phyloP scores from a whole-genome alignment of 495 filamentous ascomycete genomes.

The Glarea lozoyensis region DNA sequence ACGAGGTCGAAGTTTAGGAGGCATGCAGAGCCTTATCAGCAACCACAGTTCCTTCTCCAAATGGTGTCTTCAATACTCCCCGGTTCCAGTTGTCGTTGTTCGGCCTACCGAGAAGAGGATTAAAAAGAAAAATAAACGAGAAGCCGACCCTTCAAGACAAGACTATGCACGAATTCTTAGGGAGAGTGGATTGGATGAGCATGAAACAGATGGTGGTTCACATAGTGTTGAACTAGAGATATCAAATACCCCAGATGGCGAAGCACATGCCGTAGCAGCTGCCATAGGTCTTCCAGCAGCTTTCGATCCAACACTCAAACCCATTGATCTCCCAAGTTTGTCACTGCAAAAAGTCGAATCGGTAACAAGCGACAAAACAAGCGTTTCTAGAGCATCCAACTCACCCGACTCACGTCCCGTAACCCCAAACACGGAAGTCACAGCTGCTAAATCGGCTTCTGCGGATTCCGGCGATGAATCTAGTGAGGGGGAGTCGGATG shows the following conservation, averaged over 20 bases:
- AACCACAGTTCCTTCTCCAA: slow-evolving; percentile 82
- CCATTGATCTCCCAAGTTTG: slow-evolving; percentile 27
- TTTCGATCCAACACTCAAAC: slow-evolving; percentile 46
- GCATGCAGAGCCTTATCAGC: slow-evolving; percentile 82
- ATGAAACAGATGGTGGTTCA: slow-evolving; percentile 30
- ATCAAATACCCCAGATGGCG: slow-evolving; percentile 42
- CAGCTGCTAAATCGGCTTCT: slow-evolving; percentile 7
- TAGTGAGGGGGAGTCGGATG: slow-evolving; percentile 29
- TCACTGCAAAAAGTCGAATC: slow-evolving; percentile 22
- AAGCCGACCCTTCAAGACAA: slow-evolving; percentile 65
- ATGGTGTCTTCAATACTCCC: slow-evolving; percentile 92
- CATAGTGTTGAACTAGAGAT: slow-evolving; percentile 33
- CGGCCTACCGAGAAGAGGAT: slow-evolving; percentile 80
- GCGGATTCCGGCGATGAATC: slow-evolving; percentile 33
- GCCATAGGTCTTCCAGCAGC: slow-evolving; percentile 56
- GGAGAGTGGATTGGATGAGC: slow-evolving; percentile 46
- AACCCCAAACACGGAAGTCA: slow-evolving; percentile 19
- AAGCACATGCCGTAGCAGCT: slow-evolving; percentile 62
- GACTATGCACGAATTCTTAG: slow-evolving; percentile 76
- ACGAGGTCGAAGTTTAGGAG: slow-evolving; percentile 74
- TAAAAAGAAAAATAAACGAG: slow-evolving; percentile 87
- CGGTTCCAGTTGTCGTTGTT: slow-evolving; percentile 95
- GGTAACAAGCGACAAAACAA: slow-evolving; percentile 18
- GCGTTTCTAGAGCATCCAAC: slow-evolving; percentile 14
- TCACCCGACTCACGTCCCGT: slow-evolving; percentile 14